A percentile compares a stretch with the other conserved stretches of the same genome.
Evolutionary conservation across 2,329 filamentous ascomycete species (phyloP).

Genomic region (Elsinoe perseae): DNA sequence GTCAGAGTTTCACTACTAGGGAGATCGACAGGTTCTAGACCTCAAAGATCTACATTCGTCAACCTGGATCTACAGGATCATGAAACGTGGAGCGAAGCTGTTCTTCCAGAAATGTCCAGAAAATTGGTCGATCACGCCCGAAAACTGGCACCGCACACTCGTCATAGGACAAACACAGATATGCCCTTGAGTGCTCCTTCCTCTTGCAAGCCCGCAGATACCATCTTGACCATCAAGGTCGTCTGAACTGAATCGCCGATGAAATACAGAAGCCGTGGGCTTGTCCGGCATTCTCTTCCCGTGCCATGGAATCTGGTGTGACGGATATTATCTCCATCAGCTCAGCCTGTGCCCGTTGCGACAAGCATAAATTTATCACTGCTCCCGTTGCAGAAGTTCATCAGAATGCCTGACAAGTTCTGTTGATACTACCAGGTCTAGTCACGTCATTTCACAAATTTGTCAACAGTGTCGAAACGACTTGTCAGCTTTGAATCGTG

Average conservation of each 20-base stretch:
- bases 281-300: constrained; percentile 4
- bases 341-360: neutral
- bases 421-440: neutral
- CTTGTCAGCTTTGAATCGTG: no score
- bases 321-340: neutral
- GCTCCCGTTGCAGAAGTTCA: neutral
- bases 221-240: neutral
- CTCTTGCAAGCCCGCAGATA: neutral
- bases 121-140: neutral
- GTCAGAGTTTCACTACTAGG: neutral
- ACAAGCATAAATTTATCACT: constrained; percentile 6
- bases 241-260: neutral
- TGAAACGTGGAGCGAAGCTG: constrained; percentile 6
- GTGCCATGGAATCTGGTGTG: neutral
- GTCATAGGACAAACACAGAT: neutral
- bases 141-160: neutral
- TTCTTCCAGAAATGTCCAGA: neutral
- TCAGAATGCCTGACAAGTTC: neutral
- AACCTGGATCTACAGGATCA: constrained; percentile 1
- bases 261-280: neutral
- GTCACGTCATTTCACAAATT: neutral
- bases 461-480: no score
- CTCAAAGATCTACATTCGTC: constrained; percentile 1
- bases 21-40: neutral
- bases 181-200: neutral